Evolutionary conservation across 345 rosid species (phyloP), one percentile per base, ranked within the genome.

Genomic region (Acer negundo): DNA sequence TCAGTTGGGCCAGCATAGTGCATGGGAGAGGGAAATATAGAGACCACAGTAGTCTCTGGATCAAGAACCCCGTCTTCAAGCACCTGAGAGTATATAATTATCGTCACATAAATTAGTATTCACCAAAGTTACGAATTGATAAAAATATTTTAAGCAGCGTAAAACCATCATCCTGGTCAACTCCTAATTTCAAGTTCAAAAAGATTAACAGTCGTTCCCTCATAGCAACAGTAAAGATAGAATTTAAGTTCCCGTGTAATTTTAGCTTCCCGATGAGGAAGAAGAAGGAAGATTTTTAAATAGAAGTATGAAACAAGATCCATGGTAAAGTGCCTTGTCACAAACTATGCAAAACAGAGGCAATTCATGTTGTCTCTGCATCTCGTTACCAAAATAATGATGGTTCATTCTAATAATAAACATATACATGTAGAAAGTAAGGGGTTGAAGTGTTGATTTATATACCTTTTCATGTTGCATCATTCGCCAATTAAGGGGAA

Each of bases 1-100:
- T 96, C 99, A 0, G 99, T 96, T 22, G 99, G 99, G 76, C 99
- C 99, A 46, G 97, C 98, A 76, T 96, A 96, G 81, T 91, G 99
- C 99, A 96, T 96, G 12, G 99, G 99, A 64, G 99, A 96, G 3
- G 99, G 99, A 84, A 96, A 96, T 75, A 96, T 94, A 17, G 99
- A 96, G 74, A 96, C 97, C 23, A 96, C 93, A 4, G 99, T 96
- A 3, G 98, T 96, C 82, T 94, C 97, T 46, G 99, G 99, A 89
- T 96, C 99, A 81, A 96, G 99, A 77, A 96, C 94, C 40, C 99
- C 99, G 17, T 92, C 99, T 84, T 94, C 97, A 77, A 96, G 84
- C 76, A 96, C 99, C 99, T 95, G 84, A 79, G 73, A 74, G 58
- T n/a, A 55, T n/a, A 75, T 40, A 17, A 69, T 35, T 16, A 70